phyloP scores from a whole-genome alignment of 169 alveolate species.

The Cryptosporidium sp. region DNA sequence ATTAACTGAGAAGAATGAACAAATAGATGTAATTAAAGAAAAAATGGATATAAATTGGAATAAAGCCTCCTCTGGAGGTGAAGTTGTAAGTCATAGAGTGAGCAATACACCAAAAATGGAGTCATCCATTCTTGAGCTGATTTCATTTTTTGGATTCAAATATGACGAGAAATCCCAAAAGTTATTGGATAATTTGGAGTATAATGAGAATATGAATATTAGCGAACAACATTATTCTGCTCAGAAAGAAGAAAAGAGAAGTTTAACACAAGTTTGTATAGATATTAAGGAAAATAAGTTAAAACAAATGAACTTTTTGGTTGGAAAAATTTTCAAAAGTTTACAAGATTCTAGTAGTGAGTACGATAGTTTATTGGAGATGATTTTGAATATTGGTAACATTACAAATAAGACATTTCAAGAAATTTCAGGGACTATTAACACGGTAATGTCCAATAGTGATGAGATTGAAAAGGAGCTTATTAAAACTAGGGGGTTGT shows the following conservation, averaged over 20 bases:
- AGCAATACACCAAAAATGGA: not conserved
- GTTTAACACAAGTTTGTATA: slow-evolving; percentile 15
- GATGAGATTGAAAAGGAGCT: slow-evolving; percentile 62
- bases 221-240: not conserved
- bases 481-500: slow-evolving; percentile 17
- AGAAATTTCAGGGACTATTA: slow-evolving; percentile 50
- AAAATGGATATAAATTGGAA: not conserved
- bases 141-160: slow-evolving; percentile 51
- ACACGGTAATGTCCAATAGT: slow-evolving; percentile 51
- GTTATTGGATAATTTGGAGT: not conserved
- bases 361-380: slow-evolving; percentile 47
- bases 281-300: slow-evolving; percentile 39
- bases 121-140: not conserved
- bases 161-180: slow-evolving; percentile 15
- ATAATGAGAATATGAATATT: slow-evolving; percentile 7
- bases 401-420: slow-evolving; percentile 47
- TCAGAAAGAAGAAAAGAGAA: not conserved
- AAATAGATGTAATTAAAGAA: not conserved
- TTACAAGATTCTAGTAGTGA: slow-evolving; percentile 20
- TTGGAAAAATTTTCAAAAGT: not conserved
- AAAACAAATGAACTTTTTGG: not conserved
- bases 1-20: not conserved
- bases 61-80: not conserved
- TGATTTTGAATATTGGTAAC: slow-evolving; percentile 38
- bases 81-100: not conserved